Base-by-base conservation (phyloP, 1,284 basidiomycete genomes). In the Microbotryum silenes-acaulis region DNA sequence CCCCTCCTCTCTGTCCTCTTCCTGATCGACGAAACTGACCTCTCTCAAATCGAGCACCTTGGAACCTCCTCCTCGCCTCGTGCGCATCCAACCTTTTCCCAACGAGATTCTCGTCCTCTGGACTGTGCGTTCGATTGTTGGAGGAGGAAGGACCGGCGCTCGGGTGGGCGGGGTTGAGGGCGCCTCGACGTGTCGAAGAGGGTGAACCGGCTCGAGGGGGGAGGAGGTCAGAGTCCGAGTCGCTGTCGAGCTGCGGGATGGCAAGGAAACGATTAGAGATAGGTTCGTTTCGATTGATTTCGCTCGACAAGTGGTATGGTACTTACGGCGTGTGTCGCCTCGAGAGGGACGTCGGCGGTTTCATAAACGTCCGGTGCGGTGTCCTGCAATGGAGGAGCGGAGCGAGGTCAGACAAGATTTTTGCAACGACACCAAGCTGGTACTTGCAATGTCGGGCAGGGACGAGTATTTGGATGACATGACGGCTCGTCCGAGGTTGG, bases 281-380 rank as follows among this genome's bases (percentile, higher is more conserved):
- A 10, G 1, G 27, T n/a, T 31, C 9, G 31, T 31, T 8, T 8
- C 6, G 31, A 12, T 23, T 12, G 31, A 12, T 23, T 2, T 14
- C 6, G 27, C 27, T 27, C 27, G 27, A 27, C 27, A 6, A 25
- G 25, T 4, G 27, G 50, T 4, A 21, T 4, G 27, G 53, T 4
- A 31, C 54, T 16, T 5, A 67, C 66, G 3, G 57, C 44, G 31
- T 61, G 46, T 1, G 59, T 49, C 49, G 54, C 51, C 33, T 66
- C 57, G 6, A 51, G 46, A 4, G 67, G 81, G 27, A 83, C 79
- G 68, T 94, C 91, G 54, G 89, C 85, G 0, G 91, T 94, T 75
- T 96, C 91, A 73, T 94, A 96, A 46, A 94, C 83, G 74, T 96
- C 91, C 49, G 84, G 88, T 2, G 89, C 89, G 9, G 88, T 89